Conservation (phyloP, 345 rosid species). For the Schrenkiella parvula region DNA sequence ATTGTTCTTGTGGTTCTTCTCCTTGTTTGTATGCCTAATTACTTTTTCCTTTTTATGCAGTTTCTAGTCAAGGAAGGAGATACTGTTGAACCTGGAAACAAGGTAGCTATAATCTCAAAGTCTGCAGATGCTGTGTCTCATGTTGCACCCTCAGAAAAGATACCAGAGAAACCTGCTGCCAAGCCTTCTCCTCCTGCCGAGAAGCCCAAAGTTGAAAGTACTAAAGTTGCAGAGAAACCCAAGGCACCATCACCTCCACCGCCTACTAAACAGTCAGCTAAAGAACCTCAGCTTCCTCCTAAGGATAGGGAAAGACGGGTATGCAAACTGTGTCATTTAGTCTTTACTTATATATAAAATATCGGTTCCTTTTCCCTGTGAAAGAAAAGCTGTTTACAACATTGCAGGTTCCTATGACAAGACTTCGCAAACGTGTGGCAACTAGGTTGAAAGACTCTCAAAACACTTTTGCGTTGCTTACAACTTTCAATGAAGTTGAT, state of each 20-base stretch:
- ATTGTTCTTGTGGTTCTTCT: not conserved
- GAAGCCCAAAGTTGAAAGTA: slow-evolving; percentile 44
- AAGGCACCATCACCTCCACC: slow-evolving; percentile 56
- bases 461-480: slow-evolving; percentile 90
- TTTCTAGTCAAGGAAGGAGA: slow-evolving; percentile 92
- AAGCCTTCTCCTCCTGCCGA: slow-evolving; percentile 55
- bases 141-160: slow-evolving; percentile 75
- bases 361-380: not conserved
- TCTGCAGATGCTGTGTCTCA: slow-evolving; percentile 78
- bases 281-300: slow-evolving; percentile 97
- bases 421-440: slow-evolving; percentile 94
- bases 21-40: not conserved
- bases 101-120: slow-evolving; percentile 77
- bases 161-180: slow-evolving; percentile 46
- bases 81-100: slow-evolving; percentile 90
- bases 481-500: slow-evolving; percentile 98
- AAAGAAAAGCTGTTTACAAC: not conserved
- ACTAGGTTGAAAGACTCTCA: slow-evolving; percentile 95
- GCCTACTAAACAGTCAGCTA: slow-evolving; percentile 58
- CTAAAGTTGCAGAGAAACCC: slow-evolving; percentile 48
- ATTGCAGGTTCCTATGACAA: slow-evolving; percentile 94
- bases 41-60: slow-evolving; percentile 34
- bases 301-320: slow-evolving; percentile 98
- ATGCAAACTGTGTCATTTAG: slow-evolving; percentile 28
- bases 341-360: not conserved